phyloP scores from a whole-genome alignment of 140 eudicot species.

The Erigeron philadelphicus region DNA sequence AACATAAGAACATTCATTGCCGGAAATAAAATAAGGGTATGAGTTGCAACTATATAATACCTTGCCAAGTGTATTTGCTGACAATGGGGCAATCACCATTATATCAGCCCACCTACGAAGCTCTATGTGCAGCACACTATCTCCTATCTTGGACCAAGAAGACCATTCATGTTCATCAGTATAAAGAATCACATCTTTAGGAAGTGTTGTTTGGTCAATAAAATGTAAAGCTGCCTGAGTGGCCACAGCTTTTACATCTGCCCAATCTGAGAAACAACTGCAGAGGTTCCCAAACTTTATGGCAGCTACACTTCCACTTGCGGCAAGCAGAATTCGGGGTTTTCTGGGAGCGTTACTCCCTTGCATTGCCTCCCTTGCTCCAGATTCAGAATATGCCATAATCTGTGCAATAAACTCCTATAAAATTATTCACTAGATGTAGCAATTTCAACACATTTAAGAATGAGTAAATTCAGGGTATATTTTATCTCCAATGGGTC shows the following conservation, averaged over 20 bases:
- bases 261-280: constrained; percentile 84
- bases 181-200: constrained; percentile 61
- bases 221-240: constrained; percentile 80
- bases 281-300: constrained; percentile 84
- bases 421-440: not conserved
- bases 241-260: constrained; percentile 87
- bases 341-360: constrained; percentile 38
- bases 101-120: constrained; percentile 94
- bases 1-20: not conserved
- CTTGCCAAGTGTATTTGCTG: constrained; percentile 96
- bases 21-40: not conserved
- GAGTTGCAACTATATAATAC: constrained; percentile 29
- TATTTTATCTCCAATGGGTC: no score
- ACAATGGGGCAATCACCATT: constrained; percentile 92
- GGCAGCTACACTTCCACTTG: constrained; percentile 96
- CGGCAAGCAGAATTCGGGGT: constrained; percentile 83
- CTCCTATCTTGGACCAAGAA: constrained; percentile 82
- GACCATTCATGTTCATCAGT: constrained; percentile 96
- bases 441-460: no score
- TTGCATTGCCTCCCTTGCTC: constrained; percentile 33
- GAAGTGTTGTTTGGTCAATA: constrained; percentile 58
- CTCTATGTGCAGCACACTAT: constrained; percentile 83
- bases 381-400: constrained; percentile 37
- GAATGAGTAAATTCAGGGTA: no score
- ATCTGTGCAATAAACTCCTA: constrained; percentile 21